Evolutionary conservation across 169 alveolate genomes (phyloP).

Genomic region (Eimeria praecox): DNA sequence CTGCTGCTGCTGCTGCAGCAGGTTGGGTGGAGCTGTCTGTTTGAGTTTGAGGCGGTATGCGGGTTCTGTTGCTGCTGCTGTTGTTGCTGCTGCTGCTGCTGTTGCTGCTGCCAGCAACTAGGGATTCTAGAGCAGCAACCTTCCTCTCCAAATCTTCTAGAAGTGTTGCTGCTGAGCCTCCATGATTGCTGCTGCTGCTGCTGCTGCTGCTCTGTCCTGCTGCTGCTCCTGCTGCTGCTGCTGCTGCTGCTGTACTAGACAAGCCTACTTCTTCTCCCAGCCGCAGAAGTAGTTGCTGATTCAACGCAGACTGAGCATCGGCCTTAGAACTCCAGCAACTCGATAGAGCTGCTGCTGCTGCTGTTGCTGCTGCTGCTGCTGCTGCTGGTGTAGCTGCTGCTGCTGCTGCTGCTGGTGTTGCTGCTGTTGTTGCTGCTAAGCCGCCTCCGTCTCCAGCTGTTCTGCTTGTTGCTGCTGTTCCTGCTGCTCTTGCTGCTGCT

Average conservation of each 20-base stretch:
- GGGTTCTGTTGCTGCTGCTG: background rate
- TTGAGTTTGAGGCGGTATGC: no score
- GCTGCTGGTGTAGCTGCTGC: no score
- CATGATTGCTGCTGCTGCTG: background rate
- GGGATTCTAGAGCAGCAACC: slow-evolving; percentile 28
- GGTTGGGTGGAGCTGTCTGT: no score
- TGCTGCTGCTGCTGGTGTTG: no score
- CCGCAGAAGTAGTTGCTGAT: slow-evolving; percentile 29
- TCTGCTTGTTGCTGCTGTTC: background rate
- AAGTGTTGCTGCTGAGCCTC: background rate
- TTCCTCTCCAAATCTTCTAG: slow-evolving; percentile 4
- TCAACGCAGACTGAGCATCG: slow-evolving; percentile 12
- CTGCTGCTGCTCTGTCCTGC: background rate
- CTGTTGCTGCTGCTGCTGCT: slow-evolving; percentile 33
- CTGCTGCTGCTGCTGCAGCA: slow-evolving; percentile 13
- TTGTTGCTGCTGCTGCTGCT: background rate
- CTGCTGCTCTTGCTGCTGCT: slow-evolving; percentile 34
- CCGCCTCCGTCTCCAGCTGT: background rate
- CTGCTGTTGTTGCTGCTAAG: background rate
- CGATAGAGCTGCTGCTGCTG: slow-evolving; percentile 1
- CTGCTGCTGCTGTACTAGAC: background rate
- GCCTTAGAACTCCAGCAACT: background rate
- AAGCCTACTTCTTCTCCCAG: slow-evolving; percentile 10
- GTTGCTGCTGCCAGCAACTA: slow-evolving; percentile 12
- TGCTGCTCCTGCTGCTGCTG: background rate